Evolutionary conservation across 208 protist genomes (phyloP).

Genomic region (Leptomonas seymouri): DNA sequence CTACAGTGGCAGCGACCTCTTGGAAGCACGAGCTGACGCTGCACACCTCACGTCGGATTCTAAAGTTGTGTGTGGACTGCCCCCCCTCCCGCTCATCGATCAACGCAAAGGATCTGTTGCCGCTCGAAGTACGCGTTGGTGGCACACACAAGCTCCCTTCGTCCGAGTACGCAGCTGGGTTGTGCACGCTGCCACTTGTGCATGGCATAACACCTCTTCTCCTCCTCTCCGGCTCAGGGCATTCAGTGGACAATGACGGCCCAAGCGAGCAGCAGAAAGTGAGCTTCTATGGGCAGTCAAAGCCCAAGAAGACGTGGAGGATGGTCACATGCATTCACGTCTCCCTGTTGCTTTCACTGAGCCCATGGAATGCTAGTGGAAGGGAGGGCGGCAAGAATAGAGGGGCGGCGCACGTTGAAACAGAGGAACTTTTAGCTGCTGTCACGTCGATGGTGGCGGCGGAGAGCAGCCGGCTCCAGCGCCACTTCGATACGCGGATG

Average conservation of each 20-base stretch:
- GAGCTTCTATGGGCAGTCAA: constrained; percentile 13
- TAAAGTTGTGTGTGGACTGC: constrained; percentile 5
- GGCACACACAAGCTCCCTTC: constrained; percentile 5
- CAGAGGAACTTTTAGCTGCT: constrained; percentile 4
- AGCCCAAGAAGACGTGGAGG: not conserved
- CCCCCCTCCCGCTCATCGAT: not conserved
- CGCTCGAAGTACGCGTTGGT: not conserved
- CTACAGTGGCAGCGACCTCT: not conserved
- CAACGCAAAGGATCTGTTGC: not conserved
- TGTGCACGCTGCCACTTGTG: not conserved
- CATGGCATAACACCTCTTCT: not conserved
- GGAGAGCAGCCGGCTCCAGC: constrained; percentile 24
- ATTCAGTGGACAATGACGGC: not conserved
- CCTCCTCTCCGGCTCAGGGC: constrained; percentile 9
- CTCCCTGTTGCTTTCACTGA: not conserved
- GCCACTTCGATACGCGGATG: constrained; percentile 25
- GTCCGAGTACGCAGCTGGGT: constrained; percentile 8
- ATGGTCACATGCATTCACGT: constrained; percentile 6
- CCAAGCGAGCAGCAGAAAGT: not conserved
- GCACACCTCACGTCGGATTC: constrained; percentile 5
- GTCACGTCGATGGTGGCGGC: constrained; percentile 13
- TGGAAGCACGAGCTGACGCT: constrained; percentile 3
- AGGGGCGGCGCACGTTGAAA: not conserved
- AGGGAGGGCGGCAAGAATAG: not conserved
- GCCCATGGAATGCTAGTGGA: constrained; percentile 4